These are phyloP conservation scores for Alternaria solani DNA, from an alignment of 2,329 filamentous ascomycete species.

Conservation along the genomic window DNA sequence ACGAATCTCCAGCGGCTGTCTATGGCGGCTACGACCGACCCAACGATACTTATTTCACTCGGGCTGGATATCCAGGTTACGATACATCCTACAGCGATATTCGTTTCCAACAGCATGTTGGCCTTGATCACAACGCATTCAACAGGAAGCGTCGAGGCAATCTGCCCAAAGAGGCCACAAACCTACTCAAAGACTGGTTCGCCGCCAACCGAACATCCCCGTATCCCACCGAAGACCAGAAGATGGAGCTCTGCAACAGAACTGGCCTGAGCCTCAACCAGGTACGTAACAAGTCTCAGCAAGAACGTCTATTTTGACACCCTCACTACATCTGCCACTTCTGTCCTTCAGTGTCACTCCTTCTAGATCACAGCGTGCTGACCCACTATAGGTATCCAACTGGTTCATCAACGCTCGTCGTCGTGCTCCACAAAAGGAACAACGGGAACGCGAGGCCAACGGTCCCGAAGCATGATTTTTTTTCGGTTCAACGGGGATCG, in stretches of 20 bases:
- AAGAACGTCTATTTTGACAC: slow-evolving; percentile 45
- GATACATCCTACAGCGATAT: slow-evolving; percentile 34
- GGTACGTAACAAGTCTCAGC: slow-evolving; percentile 47
- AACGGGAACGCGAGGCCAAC: slow-evolving; percentile 37
- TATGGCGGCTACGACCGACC: slow-evolving; percentile 30
- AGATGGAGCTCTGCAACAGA: slow-evolving; percentile 78
- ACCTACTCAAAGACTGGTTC: slow-evolving; percentile 83
- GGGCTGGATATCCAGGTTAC: slow-evolving; percentile 28
- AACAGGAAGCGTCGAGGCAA: slow-evolving; percentile 75
- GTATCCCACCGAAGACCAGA: slow-evolving; percentile 88
- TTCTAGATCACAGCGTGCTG: slow-evolving; percentile 16
- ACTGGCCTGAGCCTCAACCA: slow-evolving; percentile 81
- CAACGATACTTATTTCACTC: slow-evolving; percentile 32
- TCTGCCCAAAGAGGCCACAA: slow-evolving; percentile 87
- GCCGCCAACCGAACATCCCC: slow-evolving; percentile 64
- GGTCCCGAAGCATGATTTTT: slow-evolving; percentile 16
- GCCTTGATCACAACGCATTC: slow-evolving; percentile 40
- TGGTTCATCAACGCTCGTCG: slow-evolving; percentile 83
- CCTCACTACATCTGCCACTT: slow-evolving; percentile 35
- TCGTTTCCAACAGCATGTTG: slow-evolving; percentile 41
- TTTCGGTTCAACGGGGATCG: not conserved
- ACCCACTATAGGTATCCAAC: slow-evolving; percentile 67
- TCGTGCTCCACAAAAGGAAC: slow-evolving; percentile 53
- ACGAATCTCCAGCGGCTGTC: slow-evolving; percentile 29
- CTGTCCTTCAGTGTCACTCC: slow-evolving; percentile 17